Conservation (phyloP, 2,329 filamentous ascomycete genomes). For the Fusarium solani-melongenae region DNA sequence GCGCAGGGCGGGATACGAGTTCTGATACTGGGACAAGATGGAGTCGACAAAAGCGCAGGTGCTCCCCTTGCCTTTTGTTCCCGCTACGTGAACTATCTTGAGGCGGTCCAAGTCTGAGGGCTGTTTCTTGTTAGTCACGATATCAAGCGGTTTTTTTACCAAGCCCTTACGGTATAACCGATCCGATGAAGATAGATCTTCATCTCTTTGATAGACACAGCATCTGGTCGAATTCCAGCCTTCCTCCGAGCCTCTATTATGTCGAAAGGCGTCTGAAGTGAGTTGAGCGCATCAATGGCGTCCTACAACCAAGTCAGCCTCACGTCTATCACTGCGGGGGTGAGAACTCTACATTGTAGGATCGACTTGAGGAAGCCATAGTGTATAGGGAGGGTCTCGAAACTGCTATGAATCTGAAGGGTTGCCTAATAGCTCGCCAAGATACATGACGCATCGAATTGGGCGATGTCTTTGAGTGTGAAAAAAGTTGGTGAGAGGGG, state of each 20-base stretch:
- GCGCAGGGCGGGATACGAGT: conserved; percentile 46
- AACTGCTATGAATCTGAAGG: conserved; percentile 30
- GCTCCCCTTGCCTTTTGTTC: conserved; percentile 82
- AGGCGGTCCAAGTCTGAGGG: conserved; percentile 66
- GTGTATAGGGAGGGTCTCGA: conserved; percentile 30
- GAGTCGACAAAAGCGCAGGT: conserved; percentile 76
- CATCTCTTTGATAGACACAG: conserved; percentile 80
- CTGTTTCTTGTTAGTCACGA: conserved; percentile 30
- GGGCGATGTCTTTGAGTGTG: background rate
- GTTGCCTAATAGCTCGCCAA: conserved; percentile 40
- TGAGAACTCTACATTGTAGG: conserved; percentile 48
- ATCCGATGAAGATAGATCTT: conserved; percentile 79
- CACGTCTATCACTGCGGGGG: background rate
- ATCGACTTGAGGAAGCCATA: conserved; percentile 45
- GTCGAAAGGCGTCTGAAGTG: conserved; percentile 88
- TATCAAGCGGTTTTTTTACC: background rate
- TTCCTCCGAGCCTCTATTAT: conserved; percentile 82
- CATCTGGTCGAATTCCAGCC: conserved; percentile 77
- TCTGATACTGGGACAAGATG: conserved; percentile 66
- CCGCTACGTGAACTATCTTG: conserved; percentile 76
- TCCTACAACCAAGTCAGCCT: conserved; percentile 65
- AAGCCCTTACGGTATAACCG: conserved; percentile 72
- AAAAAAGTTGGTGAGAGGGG: background rate
- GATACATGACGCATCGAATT: conserved; percentile 49
- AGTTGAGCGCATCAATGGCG: conserved; percentile 86